Base-by-base conservation (phyloP, 1,284 basidiomycete genomes). In the Ganoderma sinense region DNA sequence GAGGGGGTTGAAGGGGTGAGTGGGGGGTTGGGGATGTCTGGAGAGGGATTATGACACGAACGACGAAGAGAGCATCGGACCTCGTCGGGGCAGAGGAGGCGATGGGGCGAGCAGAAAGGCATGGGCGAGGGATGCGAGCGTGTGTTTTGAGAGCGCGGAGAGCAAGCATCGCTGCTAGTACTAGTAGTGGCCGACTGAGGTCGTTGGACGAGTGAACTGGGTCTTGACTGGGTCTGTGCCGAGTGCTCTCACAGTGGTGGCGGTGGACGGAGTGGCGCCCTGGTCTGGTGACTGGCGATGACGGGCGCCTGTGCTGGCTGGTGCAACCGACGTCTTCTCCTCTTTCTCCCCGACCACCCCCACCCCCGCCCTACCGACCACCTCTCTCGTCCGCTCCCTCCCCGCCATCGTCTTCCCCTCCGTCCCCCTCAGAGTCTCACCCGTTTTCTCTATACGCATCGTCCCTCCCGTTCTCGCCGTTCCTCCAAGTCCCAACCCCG, bases 51-150 rank as follows among this genome's bases (percentile, higher is more conserved):
- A 29, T 16, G 61, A 56, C 65, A 83, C 87, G 56, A 68, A 89
- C 87, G 75, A 88, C 82, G 73, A 89, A 89, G 65, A 89, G 81
- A 18, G 86, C 85, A 67, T 89, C 88, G 20, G 87, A 88, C 61
- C 77, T 74, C 67, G 82, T 80, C 20, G 80, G 65, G 10, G 79
- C 75, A 31, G 86, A 82, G 1, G 81, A 83, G 4, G 80, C 82
- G 41, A 87, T 76, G 31, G 69, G 75, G 64, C 86, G 81, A 20
- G 63, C 45, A 7, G 75, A 63, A 4, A 68, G 18, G 18, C 71
- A 71, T 29, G 75, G 61, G 10, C 69, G 69, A 20, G 75, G 69
- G 13, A 75, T 20, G 56, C 73, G 70, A 4, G 51, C 31, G 39
- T 40, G 75, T 67, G 74, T 77, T 51, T 74, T 48, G 33, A 78